Base-by-base conservation (phyloP, 257 asterid genomes). In the Buddleja alternifolia region DNA sequence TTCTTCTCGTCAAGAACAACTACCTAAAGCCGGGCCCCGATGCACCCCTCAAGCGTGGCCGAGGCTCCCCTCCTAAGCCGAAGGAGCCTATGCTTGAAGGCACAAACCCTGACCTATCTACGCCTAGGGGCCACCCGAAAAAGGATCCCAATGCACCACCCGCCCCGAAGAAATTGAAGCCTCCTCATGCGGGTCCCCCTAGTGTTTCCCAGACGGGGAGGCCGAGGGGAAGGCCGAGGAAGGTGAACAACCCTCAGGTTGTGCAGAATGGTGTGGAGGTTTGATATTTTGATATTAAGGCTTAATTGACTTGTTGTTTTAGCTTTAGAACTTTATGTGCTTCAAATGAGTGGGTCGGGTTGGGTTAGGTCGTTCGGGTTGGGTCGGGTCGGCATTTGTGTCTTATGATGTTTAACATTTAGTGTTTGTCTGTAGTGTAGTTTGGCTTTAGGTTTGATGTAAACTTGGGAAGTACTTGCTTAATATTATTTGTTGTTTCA, bases 1-100 rank as follows among this genome's bases (percentile, higher is more conserved):
- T 92, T 20, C 21, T 83, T 7, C 74, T 87, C 70, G 0, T 81
- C 56, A 87, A 85, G 75, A 83, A 87, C 85, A 85, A 80, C 77
- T 92, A 92, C 83, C 75, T 81, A 44, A 82, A 74, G 54, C 82
- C 89, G 4, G 91, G 75, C 42, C 66, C 88, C 6, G 77, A 78
- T 41, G 86, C 84, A 11, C 92, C 87, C n/a, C 73, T 69, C 0
- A 85, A 87, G 73, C 89, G 95, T 0, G 96, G 98, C 63, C 85
- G 95, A 0, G 98, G 98, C 50, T 88, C 96, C 8, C 96, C 97
- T 5, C 92, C 97, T 0, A 90, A 90, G 79, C 73, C 92, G 0
- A 90, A 86, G 83, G 88, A 70, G 42, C 77, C 87, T 3, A 9
- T 65, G 44, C 84, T 87, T 0, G 67, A 76, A 7, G 84, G 70